Conservation (phyloP, 169 alveolate genomes). For the Eimeria acervulina region DNA sequence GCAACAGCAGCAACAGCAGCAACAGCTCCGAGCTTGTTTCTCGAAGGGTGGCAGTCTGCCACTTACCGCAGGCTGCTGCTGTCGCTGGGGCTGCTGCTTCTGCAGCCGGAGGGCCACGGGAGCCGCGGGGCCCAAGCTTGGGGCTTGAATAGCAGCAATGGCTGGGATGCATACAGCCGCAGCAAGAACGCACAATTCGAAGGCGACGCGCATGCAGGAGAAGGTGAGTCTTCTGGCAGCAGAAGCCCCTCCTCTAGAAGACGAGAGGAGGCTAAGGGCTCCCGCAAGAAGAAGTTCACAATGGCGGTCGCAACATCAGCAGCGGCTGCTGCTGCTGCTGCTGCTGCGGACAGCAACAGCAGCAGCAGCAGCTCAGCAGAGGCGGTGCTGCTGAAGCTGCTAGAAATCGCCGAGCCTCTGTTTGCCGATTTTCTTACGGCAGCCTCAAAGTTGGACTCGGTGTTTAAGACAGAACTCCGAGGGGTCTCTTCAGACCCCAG, state of each 20-base stretch:
- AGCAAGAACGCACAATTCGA: conserved; percentile 8
- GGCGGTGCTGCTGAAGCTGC: conserved; percentile 48
- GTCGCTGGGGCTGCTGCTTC: conserved; percentile 30
- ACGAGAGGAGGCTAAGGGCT: conserved; percentile 23
- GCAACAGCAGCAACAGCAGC: not conserved
- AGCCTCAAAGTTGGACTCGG: not conserved
- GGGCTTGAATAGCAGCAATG: not conserved
- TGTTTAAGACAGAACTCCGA: not conserved
- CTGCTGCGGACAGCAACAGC: not conserved
- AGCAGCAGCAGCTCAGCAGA: not conserved
- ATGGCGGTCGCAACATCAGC: not conserved
- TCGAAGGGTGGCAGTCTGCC: not conserved
- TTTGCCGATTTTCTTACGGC: conserved; percentile 17
- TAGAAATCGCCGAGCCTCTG: conserved; percentile 14
- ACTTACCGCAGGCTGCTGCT: conserved; percentile 3
- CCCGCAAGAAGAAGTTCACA: conserved; percentile 5
- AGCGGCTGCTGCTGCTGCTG: not conserved
- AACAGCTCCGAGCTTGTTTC: not conserved
- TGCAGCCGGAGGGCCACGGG: conserved; percentile 23
- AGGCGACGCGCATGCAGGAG: not conserved
- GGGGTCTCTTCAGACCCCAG: not conserved
- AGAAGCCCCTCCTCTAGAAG: conserved; percentile 17
- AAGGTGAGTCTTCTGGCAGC: not conserved
- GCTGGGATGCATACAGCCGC: conserved; percentile 32
- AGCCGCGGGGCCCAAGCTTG: not conserved